phyloP scores from a whole-genome alignment of 73 alveolate genomes.

The Vitrella brassicaformis region DNA sequence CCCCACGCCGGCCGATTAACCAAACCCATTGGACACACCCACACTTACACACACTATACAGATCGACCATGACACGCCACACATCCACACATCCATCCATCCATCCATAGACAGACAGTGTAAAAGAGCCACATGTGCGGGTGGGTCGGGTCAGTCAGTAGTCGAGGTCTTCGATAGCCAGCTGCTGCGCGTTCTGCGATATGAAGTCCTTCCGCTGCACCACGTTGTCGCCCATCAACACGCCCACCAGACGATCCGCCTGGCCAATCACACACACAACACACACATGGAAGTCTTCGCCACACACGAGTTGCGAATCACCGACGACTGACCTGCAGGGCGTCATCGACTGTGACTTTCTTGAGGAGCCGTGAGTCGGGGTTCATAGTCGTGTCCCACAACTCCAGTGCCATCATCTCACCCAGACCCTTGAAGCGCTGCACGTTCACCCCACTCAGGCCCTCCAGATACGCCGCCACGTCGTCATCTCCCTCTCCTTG shows the following conservation, averaged over 20 bases:
- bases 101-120: no score
- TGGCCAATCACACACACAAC: no score
- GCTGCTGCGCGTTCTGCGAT: neutral
- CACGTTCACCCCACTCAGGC: neutral
- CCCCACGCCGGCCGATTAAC: no score
- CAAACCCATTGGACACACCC: no score
- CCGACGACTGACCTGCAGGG: no score
- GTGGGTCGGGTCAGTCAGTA: no score
- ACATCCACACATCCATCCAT: no score
- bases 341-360: neutral
- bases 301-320: no score
- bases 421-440: neutral
- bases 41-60: no score
- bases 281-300: no score
- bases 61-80: no score
- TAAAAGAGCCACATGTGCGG: no score
- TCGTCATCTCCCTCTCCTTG: neutral
- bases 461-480: neutral
- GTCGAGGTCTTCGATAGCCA: neutral
- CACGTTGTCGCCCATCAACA: neutral
- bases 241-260: neutral
- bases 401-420: neutral
- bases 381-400: neutral
- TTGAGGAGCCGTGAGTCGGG: neutral
- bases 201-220: neutral